These are phyloP conservation scores for Rhodocollybia butyracea DNA, from an alignment of 768 basidiomycete species.

Conservation along the genomic window DNA sequence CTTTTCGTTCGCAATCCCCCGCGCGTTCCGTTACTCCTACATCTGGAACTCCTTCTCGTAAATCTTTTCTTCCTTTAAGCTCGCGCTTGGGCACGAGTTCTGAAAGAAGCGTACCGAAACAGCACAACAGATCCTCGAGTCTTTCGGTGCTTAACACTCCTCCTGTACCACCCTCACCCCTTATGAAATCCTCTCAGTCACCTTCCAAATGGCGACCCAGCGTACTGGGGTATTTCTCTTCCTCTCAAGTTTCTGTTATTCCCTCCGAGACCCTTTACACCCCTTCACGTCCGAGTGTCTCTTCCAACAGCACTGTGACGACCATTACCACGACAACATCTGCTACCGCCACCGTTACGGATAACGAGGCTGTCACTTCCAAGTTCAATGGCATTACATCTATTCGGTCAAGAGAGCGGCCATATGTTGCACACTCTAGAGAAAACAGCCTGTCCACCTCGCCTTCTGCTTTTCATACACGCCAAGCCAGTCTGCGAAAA, in stretches of 20 bases:
- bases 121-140: slow-evolving; percentile 50
- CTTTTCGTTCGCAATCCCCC: slow-evolving; percentile 17
- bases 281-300: slow-evolving; percentile 56
- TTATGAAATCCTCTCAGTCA: slow-evolving; percentile 20
- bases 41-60: slow-evolving; percentile 30
- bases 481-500: slow-evolving; percentile 16
- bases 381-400: slow-evolving; percentile 32
- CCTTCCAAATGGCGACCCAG: slow-evolving; percentile 60
- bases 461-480: neutral
- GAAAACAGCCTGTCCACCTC: neutral
- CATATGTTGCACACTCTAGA: slow-evolving; percentile 25
- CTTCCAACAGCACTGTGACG: slow-evolving; percentile 44
- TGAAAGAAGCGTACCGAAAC: slow-evolving; percentile 22
- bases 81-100: slow-evolving; percentile 32
- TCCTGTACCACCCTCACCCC: slow-evolving; percentile 12
- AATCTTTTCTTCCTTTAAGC: slow-evolving; percentile 42
- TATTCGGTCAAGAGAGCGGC: slow-evolving; percentile 32
- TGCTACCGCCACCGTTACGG: slow-evolving; percentile 43
- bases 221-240: slow-evolving; percentile 61
- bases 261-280: slow-evolving; percentile 39
- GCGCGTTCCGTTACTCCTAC: slow-evolving; percentile 4
- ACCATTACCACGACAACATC: slow-evolving; percentile 52
- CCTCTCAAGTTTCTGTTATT: slow-evolving; percentile 38
- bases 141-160: slow-evolving; percentile 37
- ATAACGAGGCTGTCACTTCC: slow-evolving; percentile 38